Evolutionary conservation across 1,284 basidiomycete genomes (phyloP).

Genomic region (Phellopilus nigrolimitatus): DNA sequence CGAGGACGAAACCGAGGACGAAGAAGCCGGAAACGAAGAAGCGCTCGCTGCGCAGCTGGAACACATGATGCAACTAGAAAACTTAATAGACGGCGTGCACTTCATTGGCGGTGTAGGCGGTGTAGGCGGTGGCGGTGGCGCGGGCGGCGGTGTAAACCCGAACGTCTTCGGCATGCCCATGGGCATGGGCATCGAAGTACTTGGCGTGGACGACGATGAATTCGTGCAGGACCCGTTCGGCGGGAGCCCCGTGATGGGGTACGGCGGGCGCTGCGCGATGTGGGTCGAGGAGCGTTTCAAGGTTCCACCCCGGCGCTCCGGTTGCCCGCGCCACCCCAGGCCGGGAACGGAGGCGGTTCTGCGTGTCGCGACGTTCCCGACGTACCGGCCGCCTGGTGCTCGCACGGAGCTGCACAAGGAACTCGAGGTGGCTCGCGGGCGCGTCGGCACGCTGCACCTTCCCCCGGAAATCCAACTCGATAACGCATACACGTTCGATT

Average conservation of each 20-base stretch:
- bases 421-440: constrained; percentile 6
- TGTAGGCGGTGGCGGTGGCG: too few relatives aligned
- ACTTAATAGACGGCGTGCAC: neutral
- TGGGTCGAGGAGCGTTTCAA: constrained; percentile 18
- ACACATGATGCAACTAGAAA: neutral
- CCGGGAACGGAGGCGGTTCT: neutral
- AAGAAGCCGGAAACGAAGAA: neutral
- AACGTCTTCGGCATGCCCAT: too few relatives aligned
- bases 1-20: neutral
- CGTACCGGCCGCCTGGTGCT: constrained; percentile 1
- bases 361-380: constrained; percentile 15
- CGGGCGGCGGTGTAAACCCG: too few relatives aligned
- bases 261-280: constrained; percentile 17
- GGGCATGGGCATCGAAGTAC: too few relatives aligned
- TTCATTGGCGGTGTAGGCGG: neutral
- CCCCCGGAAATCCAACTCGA: constrained; percentile 10
- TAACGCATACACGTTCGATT: constrained; percentile 15
- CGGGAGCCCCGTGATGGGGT: constrained; percentile 16
- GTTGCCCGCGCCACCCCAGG: too few relatives aligned
- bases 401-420: neutral
- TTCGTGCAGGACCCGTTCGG: constrained; percentile 14
- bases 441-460: constrained; percentile 10
- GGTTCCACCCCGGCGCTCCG: too few relatives aligned
- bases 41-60: neutral
- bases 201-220: neutral